Percentiles rank a stretch among this genome's conserved stretches.
phyloP scores from a whole-genome alignment of 2,329 filamentous ascomycete species.

The Cercospora sesami region DNA sequence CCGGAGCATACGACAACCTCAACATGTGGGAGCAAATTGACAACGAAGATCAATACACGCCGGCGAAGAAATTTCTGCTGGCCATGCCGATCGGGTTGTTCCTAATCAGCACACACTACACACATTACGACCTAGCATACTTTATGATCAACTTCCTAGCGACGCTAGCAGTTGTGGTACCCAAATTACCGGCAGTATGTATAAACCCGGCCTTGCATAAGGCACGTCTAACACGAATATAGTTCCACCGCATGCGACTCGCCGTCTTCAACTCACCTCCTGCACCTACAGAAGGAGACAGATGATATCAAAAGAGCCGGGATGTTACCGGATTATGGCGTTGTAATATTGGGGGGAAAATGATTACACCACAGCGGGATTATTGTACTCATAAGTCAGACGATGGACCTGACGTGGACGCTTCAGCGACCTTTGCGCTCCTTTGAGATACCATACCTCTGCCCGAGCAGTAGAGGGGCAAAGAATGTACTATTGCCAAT shows the following conservation, averaged over 20 bases:
- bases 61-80: conserved; percentile 96
- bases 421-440: conserved; percentile 21
- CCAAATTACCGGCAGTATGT: conserved; percentile 89
- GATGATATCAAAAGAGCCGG: conserved; percentile 14
- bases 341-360: conserved; percentile 21
- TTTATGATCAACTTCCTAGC: conserved; percentile 97
- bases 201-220: not conserved
- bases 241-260: conserved; percentile 43
- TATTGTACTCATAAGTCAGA: conserved; percentile 23
- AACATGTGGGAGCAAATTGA: conserved; percentile 99
- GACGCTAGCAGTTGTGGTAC: conserved; percentile 88
- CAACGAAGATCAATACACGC: conserved; percentile 97
- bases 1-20: conserved; percentile 96
- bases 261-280: conserved; percentile 39
- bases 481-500: conserved; percentile 14
- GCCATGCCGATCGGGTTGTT: conserved; percentile 93
- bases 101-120: conserved; percentile 96
- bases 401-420: conserved; percentile 12
- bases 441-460: conserved; percentile 24
- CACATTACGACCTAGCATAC: conserved; percentile 94
- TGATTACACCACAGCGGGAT: conserved; percentile 23
- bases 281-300: conserved; percentile 29
- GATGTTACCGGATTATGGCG: conserved; percentile 20
- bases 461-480: conserved; percentile 11
- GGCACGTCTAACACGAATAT: conserved; percentile 19